phyloP scores from a whole-genome alignment of 495 filamentous ascomycete genomes.

The Xylaria telfairii region DNA sequence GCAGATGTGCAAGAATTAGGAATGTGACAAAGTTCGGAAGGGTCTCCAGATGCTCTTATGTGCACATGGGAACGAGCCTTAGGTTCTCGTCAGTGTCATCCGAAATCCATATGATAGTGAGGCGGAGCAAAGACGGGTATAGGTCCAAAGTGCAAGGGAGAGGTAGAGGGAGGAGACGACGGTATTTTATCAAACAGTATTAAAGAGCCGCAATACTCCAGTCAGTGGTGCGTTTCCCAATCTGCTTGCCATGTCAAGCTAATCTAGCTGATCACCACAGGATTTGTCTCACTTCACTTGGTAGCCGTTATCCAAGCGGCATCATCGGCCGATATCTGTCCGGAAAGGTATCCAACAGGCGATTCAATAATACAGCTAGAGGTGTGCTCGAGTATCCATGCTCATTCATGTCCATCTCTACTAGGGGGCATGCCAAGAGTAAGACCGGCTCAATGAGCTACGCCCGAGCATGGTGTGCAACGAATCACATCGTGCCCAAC shows the following conservation, averaged over 20 bases:
- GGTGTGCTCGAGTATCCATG: neutral
- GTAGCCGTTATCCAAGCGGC: neutral
- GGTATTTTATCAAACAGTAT: neutral
- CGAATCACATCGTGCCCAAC: neutral
- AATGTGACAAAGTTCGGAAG: neutral
- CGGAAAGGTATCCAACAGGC: neutral
- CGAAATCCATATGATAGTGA: neutral
- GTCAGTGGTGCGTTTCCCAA: neutral
- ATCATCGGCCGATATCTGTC: neutral
- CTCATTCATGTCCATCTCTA: neutral
- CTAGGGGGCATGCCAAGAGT: slow-evolving; percentile 1
- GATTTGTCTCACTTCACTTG: neutral
- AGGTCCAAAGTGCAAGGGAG: neutral
- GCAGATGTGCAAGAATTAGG: slow-evolving; percentile 10
- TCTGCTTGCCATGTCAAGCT: neutral
- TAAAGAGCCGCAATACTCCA: slow-evolving; percentile 4
- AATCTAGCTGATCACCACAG: neutral
- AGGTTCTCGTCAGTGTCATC: neutral
- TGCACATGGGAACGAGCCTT: neutral
- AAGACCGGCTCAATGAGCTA: neutral
- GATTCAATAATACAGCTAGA: neutral
- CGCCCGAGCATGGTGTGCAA: slow-evolving; percentile 9
- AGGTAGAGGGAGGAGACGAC: neutral
- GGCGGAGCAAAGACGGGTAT: neutral
- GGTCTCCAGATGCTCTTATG: neutral